A percentile compares a stretch with the other conserved stretches of the same genome.
Conservation (phyloP, 2,329 filamentous ascomycete genomes). For the Westerdykella sp. region DNA sequence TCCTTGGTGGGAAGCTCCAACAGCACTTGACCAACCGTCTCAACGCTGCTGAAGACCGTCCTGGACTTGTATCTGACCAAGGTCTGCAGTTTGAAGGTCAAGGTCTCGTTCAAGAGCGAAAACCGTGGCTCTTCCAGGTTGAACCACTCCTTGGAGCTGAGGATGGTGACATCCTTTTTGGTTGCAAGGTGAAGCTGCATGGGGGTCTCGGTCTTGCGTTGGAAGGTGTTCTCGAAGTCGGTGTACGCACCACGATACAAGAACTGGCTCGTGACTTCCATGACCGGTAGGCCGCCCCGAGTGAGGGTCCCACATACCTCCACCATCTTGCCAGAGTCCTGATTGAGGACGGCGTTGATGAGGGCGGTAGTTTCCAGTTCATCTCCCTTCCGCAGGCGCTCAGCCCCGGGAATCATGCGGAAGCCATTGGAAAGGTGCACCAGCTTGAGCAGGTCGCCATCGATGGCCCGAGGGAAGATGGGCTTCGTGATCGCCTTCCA, state of each 20-base stretch:
- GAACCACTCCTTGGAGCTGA: conserved; percentile 98
- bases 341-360: conserved; percentile 96
- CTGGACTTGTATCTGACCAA: conserved; percentile 92
- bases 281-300: conserved; percentile 75
- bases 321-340: conserved; percentile 98
- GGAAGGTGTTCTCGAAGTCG: conserved; percentile 97
- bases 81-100: conserved; percentile 93
- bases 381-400: conserved; percentile 93
- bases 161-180: conserved; percentile 84
- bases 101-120: conserved; percentile 83
- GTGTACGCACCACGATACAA: conserved; percentile 88
- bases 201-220: conserved; percentile 90
- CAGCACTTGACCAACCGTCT: conserved; percentile 87
- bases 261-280: conserved; percentile 99
- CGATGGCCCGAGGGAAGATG: conserved; percentile 94
- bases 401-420: conserved; percentile 93
- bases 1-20: conserved; percentile 95
- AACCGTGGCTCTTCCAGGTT: conserved; percentile 75
- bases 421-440: conserved; percentile 97
- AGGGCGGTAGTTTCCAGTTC: conserved; percentile 87
- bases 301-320: conserved; percentile 97
- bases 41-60: conserved; percentile 81
- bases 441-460: conserved; percentile 90
- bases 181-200: conserved; percentile 87
- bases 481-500: conserved; percentile 99